Percentiles rank a stretch among this genome's conserved stretches.
Evolutionary conservation across 2,329 filamentous ascomycete species (phyloP).

Genomic region (Bimuria novae-zelandiae): DNA sequence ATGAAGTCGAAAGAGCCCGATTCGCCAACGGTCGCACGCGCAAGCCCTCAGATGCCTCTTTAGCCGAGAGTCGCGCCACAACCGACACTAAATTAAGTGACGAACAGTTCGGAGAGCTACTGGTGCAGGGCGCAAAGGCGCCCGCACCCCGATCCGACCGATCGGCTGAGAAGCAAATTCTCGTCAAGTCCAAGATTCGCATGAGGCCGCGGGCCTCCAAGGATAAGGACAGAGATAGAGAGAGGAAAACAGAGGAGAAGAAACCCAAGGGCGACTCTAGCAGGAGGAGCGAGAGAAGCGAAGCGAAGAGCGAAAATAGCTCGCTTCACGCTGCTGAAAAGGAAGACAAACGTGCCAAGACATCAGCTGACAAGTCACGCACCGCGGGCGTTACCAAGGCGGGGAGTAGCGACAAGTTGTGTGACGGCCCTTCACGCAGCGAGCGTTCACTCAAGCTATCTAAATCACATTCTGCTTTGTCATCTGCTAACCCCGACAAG

Average conservation of each 20-base stretch:
- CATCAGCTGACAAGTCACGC: slow-evolving; percentile 2
- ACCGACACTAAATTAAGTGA: slow-evolving; percentile 29
- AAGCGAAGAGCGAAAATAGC: slow-evolving; percentile 12
- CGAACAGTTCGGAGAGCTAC: slow-evolving; percentile 35
- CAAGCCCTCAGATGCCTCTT: slow-evolving; percentile 27
- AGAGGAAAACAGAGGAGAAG: slow-evolving; percentile 31
- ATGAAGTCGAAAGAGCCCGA: background rate
- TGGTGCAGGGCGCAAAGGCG: slow-evolving; percentile 30
- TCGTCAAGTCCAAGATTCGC: slow-evolving; percentile 44
- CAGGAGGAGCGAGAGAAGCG: slow-evolving; percentile 13
- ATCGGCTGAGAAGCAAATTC: slow-evolving; percentile 21
- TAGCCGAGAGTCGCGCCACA: slow-evolving; percentile 25
- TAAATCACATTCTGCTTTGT: slow-evolving; percentile 33
- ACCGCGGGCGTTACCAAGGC: slow-evolving; percentile 27
- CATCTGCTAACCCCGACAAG: slow-evolving; percentile 22
- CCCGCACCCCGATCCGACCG: slow-evolving; percentile 17
- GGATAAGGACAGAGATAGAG: slow-evolving; percentile 17
- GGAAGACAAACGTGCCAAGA: slow-evolving; percentile 11
- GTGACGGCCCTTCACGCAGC: slow-evolving; percentile 25
- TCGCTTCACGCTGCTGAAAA: slow-evolving; percentile 14
- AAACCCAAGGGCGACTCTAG: slow-evolving; percentile 17
- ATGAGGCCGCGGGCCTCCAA: slow-evolving; percentile 35
- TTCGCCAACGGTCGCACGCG: slow-evolving; percentile 26
- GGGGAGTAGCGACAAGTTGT: slow-evolving; percentile 34
- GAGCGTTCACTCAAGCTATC: slow-evolving; percentile 34